Percentiles rank a stretch among this genome's conserved stretches.
Conservation (phyloP, 805 yeast species). For the Monosporozyma unispora region DNA sequence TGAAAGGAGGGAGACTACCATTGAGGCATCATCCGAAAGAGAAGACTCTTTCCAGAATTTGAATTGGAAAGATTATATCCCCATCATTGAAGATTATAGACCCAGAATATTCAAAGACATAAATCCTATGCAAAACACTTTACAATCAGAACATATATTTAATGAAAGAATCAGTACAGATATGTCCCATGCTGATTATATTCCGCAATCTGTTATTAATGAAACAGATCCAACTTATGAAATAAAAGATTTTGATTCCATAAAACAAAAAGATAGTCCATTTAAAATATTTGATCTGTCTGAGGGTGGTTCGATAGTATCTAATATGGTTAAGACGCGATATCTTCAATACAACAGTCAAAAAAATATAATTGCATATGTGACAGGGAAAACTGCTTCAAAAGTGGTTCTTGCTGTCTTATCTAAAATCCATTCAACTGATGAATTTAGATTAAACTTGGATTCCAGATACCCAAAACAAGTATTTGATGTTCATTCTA, state of each 20-base stretch:
- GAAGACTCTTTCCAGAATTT: neutral
- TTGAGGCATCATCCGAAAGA: neutral
- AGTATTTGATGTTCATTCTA: slow-evolving; percentile 17
- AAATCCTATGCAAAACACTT: neutral
- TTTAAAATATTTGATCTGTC: neutral
- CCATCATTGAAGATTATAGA: neutral
- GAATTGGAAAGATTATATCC: neutral
- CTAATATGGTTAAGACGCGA: neutral
- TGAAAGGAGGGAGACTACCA: neutral
- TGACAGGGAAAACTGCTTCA: slow-evolving; percentile 17
- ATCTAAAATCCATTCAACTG: neutral
- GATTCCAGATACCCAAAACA: neutral
- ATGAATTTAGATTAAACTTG: neutral
- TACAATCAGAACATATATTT: neutral
- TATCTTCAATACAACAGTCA: slow-evolving; percentile 14
- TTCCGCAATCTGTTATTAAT: neutral
- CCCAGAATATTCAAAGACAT: neutral
- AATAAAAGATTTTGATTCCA: neutral
- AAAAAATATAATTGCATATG: slow-evolving; percentile 7
- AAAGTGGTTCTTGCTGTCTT: slow-evolving; percentile 10
- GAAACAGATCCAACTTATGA: neutral
- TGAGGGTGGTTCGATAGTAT: neutral
- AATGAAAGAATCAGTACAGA: neutral
- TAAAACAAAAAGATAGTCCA: neutral
- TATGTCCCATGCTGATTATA: neutral